These are phyloP conservation scores for Phytophthora lateralis DNA, from an alignment of 352 stramenopile genomes.

Conservation along the genomic window DNA sequence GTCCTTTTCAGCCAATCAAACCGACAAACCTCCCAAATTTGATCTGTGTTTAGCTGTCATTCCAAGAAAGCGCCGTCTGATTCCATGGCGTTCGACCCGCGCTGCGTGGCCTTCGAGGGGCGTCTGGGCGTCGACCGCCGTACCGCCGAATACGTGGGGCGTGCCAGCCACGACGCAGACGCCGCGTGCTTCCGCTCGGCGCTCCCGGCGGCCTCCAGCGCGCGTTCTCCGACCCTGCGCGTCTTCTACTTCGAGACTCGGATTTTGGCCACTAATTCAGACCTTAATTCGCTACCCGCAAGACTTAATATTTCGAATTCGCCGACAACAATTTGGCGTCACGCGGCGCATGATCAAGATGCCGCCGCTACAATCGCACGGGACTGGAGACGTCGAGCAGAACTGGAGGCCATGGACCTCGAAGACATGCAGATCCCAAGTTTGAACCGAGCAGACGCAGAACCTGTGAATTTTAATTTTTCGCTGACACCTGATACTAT, in stretches of 20 bases:
- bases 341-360: slow-evolving; percentile 14
- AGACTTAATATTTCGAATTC: slow-evolving; percentile 21
- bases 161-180: slow-evolving; percentile 53
- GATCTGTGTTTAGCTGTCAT: not conserved
- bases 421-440: slow-evolving; percentile 23
- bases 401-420: slow-evolving; percentile 32
- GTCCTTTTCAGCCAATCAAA: not conserved
- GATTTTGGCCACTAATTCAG: slow-evolving; percentile 42
- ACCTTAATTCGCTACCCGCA: slow-evolving; percentile 23
- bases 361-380: slow-evolving; percentile 5
- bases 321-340: not conserved
- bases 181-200: slow-evolving; percentile 54
- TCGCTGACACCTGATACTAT: slow-evolving; percentile 43
- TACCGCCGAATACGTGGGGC: slow-evolving; percentile 64
- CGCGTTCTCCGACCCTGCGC: slow-evolving; percentile 18
- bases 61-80: not conserved
- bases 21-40: no score
- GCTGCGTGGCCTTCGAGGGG: slow-evolving; percentile 48
- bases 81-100: slow-evolving; percentile 40
- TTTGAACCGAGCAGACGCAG: not conserved
- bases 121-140: slow-evolving; percentile 61
- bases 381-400: slow-evolving; percentile 19
- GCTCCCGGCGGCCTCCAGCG: slow-evolving; percentile 23
- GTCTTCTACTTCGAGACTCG: slow-evolving; percentile 67
- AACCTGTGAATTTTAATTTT: slow-evolving; percentile 48